Evolutionary conservation across 1,284 basidiomycete genomes (phyloP), one percentile per base, ranked within the genome.

Genomic region (Phellopilus nigrolimitatus): DNA sequence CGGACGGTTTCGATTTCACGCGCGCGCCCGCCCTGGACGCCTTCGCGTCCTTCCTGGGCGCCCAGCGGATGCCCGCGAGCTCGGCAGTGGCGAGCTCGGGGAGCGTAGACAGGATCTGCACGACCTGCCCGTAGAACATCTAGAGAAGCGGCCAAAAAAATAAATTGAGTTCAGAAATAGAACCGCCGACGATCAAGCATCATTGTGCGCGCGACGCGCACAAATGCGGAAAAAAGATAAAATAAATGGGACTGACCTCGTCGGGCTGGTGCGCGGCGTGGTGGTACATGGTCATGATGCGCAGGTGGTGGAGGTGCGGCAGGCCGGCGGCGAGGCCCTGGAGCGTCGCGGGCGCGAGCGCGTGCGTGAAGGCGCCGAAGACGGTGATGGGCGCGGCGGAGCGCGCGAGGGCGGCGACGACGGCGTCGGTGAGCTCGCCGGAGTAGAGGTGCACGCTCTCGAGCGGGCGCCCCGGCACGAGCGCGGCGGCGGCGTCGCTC

Each of bases 21-120:
- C 46, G 33, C 9, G 28, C 46, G 4, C 10, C 31, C 22, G 33
- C 22, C 19, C 17, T 15, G 9, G 45, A 22, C 28, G 12, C 34
- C 28, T 37, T 15, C 30, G 48, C 28, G n/a, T 56, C 49, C 25
- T 64, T 69, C 15, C 68, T 68, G 3, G 75, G 74, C 28, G 68
- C 72, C 84, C 84, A 88, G 56, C 83, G 82, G 67, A 87, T 78
- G 30, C 86, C 84, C 39, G 75, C 82, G 30, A 88, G 74, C 61
- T 88, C 84, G 61, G 88, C 86, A 37, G 75, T 74, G 54, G 72
- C 66, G 24, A 88, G 71, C 46, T 74, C 65, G 17, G 75, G 69
- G 55, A 88, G 72, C 3, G 72, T 71, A n/a, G 72, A 69, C 55
- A 88, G 72, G 9, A 71, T 70, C 30, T 68, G 67, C 46, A 82